phyloP scores from a whole-genome alignment of 768 basidiomycete genomes.

The Bullera alba region DNA sequence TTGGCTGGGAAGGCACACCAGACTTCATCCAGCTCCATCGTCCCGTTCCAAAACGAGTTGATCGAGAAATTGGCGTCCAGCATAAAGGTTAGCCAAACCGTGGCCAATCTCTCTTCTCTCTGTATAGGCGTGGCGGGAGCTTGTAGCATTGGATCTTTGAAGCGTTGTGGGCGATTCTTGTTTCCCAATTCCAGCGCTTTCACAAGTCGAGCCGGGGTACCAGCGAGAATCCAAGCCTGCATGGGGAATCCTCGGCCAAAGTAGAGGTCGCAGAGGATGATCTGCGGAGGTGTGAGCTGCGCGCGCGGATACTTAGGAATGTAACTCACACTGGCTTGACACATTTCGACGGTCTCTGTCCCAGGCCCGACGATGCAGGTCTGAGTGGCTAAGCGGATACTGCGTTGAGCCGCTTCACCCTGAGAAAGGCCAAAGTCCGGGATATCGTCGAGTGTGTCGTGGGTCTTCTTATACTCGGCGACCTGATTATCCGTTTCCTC shows the following conservation, averaged over 20 bases:
- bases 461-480: slow-evolving; percentile 6
- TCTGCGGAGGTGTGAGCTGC: slow-evolving; percentile 7
- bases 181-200: slow-evolving; percentile 28
- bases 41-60: slow-evolving; percentile 24
- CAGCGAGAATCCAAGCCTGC: slow-evolving; percentile 31
- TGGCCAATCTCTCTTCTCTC: slow-evolving; percentile 33
- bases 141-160: slow-evolving; percentile 22
- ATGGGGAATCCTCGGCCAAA: slow-evolving; percentile 28
- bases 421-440: slow-evolving; percentile 33
- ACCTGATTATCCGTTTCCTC: slow-evolving; percentile 18
- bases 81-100: slow-evolving; percentile 33
- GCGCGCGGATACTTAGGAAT: not conserved
- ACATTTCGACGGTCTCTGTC: slow-evolving; percentile 21
- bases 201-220: slow-evolving; percentile 22
- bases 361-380: slow-evolving; percentile 23
- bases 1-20: slow-evolving; percentile 20
- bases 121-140: slow-evolving; percentile 17
- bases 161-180: slow-evolving; percentile 7
- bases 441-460: slow-evolving; percentile 21
- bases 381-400: slow-evolving; percentile 12
- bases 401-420: slow-evolving; percentile 13
- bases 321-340: slow-evolving; percentile 25
- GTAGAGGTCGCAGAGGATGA: slow-evolving; percentile 32
- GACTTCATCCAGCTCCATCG: slow-evolving; percentile 25
- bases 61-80: slow-evolving; percentile 27